Conservation (phyloP, 495 filamentous ascomycete species). For the Cryomyces antarcticus region DNA sequence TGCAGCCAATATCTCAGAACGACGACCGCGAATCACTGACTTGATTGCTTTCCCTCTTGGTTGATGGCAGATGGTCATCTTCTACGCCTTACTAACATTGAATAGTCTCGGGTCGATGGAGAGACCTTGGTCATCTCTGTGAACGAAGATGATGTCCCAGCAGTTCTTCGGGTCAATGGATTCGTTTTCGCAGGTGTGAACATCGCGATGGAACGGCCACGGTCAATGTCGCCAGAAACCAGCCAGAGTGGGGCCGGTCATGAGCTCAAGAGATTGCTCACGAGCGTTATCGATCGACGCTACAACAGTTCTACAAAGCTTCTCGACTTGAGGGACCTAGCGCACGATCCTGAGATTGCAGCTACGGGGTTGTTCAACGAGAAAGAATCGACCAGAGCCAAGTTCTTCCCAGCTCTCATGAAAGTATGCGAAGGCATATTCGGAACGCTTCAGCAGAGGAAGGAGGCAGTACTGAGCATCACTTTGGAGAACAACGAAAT, state of each 20-base stretch:
- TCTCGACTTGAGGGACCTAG: slow-evolving; percentile 59
- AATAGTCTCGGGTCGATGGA: slow-evolving; percentile 18
- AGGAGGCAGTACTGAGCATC: slow-evolving; percentile 53
- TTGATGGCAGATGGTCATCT: too few relatives aligned
- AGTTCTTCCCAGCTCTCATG: slow-evolving; percentile 82
- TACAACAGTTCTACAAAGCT: slow-evolving; percentile 52
- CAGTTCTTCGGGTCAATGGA: slow-evolving; percentile 39
- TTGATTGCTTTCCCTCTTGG: too few relatives aligned
- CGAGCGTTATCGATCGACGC: slow-evolving; percentile 44
- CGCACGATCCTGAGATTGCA: slow-evolving; percentile 41
- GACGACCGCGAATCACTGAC: too few relatives aligned
- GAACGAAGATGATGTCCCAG: slow-evolving; percentile 36
- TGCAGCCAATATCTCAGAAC: too few relatives aligned
- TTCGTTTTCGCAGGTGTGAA: slow-evolving; percentile 41
- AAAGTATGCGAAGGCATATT: slow-evolving; percentile 55
- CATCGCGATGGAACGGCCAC: slow-evolving; percentile 29
- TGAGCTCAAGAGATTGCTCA: slow-evolving; percentile 23
- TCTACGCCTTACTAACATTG: slow-evolving; percentile 12
- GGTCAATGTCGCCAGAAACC: slow-evolving; percentile 10
- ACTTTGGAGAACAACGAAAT: slow-evolving; percentile 62
- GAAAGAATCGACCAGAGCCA: slow-evolving; percentile 38
- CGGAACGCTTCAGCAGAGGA: slow-evolving; percentile 39
- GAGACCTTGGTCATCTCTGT: slow-evolving; percentile 38
- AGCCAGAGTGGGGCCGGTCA: slow-evolving; percentile 23
- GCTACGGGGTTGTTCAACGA: slow-evolving; percentile 57